phyloP scores from a whole-genome alignment of 208 protist species.

The Wallacemonas rigidus region DNA sequence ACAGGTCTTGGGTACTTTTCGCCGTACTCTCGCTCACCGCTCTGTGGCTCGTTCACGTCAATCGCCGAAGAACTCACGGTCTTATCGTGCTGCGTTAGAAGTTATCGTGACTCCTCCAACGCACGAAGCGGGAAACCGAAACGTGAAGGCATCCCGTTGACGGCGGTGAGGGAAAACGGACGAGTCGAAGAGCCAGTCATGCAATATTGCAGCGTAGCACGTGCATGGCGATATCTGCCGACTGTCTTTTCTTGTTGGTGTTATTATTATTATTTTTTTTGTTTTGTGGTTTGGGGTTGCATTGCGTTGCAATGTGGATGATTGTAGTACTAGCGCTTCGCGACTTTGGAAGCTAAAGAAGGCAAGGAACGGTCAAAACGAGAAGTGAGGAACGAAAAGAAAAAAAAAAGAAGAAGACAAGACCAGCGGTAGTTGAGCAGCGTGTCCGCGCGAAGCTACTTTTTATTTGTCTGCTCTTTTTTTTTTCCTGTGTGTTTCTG shows the following conservation, averaged over 20 bases:
- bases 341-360: neutral
- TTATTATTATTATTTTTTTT: slow-evolving; percentile 7
- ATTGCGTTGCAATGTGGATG: neutral
- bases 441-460: neutral
- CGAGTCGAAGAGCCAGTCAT: too few species aligned
- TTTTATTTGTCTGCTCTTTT: neutral
- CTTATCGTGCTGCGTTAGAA: too few species aligned
- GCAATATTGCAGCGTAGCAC: too few species aligned
- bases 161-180: too few species aligned
- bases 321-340: neutral
- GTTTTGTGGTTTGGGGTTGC: neutral
- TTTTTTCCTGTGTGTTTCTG: neutral
- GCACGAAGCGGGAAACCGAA: too few species aligned
- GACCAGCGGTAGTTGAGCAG: neutral
- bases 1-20: too few species aligned
- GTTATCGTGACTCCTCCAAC: too few species aligned
- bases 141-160: too few species aligned
- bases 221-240: too few species aligned
- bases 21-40: too few species aligned
- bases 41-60: too few species aligned
- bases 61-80: too few species aligned
- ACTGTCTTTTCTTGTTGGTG: neutral
- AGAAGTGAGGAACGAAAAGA: neutral
- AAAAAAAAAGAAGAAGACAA: slow-evolving; percentile 18
- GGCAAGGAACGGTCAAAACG: neutral